Evolutionary conservation across 495 filamentous ascomycete genomes (phyloP).

Genomic region (Melanomma pulvis-pyrius): DNA sequence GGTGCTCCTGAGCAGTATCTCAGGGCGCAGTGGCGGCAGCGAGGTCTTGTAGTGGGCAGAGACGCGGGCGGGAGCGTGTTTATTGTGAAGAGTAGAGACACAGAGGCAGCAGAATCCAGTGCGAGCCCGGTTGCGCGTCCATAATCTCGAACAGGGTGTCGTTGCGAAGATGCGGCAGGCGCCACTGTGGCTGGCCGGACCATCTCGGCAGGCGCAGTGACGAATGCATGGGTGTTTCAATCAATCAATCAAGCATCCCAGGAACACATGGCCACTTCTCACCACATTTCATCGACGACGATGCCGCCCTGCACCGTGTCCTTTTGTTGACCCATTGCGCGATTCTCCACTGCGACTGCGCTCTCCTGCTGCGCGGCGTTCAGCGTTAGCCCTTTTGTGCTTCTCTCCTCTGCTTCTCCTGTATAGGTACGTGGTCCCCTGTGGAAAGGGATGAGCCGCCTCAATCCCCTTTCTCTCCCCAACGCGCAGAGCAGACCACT

Average conservation of each 20-base stretch:
- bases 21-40: not conserved
- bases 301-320: slow-evolving; percentile 21
- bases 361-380: slow-evolving; percentile 1
- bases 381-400: not conserved
- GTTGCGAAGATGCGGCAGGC: not conserved
- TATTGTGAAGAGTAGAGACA: not conserved
- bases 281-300: not conserved
- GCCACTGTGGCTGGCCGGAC: slow-evolving; percentile 3
- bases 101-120: not conserved
- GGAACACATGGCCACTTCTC: slow-evolving; percentile 32
- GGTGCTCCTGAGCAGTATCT: not conserved
- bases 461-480: slow-evolving; percentile 17
- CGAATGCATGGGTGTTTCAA: slow-evolving; percentile 9
- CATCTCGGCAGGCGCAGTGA: not conserved
- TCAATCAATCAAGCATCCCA: not conserved
- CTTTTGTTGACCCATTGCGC: slow-evolving; percentile 26
- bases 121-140: not conserved
- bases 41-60: not conserved
- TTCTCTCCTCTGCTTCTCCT: slow-evolving; percentile 19
- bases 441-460: slow-evolving; percentile 32
- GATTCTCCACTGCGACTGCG: slow-evolving; percentile 3
- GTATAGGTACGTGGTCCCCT: slow-evolving; percentile 34
- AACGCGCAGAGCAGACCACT: not conserved
- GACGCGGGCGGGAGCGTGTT: not conserved
- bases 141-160: not conserved